Conservation (phyloP, 768 basidiomycete species). For the Mycena galopus region DNA sequence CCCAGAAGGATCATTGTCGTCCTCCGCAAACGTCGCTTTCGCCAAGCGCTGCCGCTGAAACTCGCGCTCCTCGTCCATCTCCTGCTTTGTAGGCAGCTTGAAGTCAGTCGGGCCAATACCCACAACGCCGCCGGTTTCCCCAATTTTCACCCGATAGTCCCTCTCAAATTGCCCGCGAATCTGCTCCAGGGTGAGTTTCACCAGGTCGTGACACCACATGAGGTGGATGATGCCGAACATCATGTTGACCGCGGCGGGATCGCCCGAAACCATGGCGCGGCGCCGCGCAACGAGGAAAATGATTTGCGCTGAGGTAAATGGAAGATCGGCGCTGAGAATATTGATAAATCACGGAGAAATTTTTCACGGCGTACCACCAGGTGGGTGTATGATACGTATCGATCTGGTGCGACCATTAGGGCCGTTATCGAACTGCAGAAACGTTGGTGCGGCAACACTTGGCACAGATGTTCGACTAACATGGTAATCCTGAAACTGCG, state of each 20-base stretch:
- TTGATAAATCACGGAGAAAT: too few relatives aligned
- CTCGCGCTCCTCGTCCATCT: not conserved
- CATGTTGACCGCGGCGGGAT: not conserved
- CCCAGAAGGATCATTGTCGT: not conserved
- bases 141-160: conserved; percentile 8
- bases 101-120: not conserved
- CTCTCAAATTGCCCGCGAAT: conserved; percentile 9
- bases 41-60: not conserved
- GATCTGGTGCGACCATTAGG: not conserved
- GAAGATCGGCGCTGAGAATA: not conserved
- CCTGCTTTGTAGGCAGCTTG: not conserved
- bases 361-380: not conserved
- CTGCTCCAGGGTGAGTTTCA: conserved; percentile 1
- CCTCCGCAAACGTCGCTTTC: not conserved
- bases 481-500: not conserved
- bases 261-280: conserved; percentile 20
- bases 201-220: not conserved
- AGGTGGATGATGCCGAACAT: not conserved
- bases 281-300: conserved; percentile 23
- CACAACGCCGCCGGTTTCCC: not conserved
- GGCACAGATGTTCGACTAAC: not conserved
- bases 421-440: not conserved
- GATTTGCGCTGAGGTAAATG: not conserved
- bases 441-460: not conserved
- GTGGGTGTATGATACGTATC: not conserved